Conservation (phyloP, 192 early-diverging fungal species). For the Mortierella antarctica region DNA sequence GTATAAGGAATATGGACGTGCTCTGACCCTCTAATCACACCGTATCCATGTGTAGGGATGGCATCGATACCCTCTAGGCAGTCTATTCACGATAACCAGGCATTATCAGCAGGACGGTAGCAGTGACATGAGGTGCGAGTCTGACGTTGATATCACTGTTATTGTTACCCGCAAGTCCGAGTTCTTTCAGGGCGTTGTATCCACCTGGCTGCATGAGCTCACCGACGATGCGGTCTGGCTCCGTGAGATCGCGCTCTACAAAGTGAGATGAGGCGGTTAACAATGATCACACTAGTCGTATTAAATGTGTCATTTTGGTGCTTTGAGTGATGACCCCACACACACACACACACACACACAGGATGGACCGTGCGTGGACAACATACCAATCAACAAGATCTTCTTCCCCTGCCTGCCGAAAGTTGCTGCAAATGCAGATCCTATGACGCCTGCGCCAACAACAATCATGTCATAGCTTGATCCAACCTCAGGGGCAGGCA, state of each 20-base stretch:
- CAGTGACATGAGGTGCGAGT: conserved; percentile 83
- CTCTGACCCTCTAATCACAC: conserved; percentile 72
- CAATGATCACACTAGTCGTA: background rate
- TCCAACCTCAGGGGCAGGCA: conserved; percentile 14
- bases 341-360: no score
- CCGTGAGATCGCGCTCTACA: conserved; percentile 85
- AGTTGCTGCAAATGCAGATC: conserved; percentile 21
- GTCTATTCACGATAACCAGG: conserved; percentile 75
- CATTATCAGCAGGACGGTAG: conserved; percentile 72
- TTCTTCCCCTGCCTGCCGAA: conserved; percentile 29
- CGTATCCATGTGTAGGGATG: conserved; percentile 85
- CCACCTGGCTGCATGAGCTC: conserved; percentile 96
- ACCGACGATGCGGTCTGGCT: conserved; percentile 97
- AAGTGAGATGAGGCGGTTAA: background rate
- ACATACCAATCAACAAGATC: conserved; percentile 26
- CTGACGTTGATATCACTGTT: conserved; percentile 92
- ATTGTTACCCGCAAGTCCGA: conserved; percentile 90
- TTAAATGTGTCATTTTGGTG: background rate
- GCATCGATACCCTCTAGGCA: conserved; percentile 85
- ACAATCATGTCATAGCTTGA: conserved; percentile 26
- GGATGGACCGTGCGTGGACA: background rate
- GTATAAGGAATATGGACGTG: conserved; percentile 76
- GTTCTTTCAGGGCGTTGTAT: conserved; percentile 76
- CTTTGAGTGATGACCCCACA: background rate
- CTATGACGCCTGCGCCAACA: conserved; percentile 26